These are phyloP conservation scores for Russula ochroleuca DNA, from an alignment of 768 basidiomycete species.

Conservation along the genomic window DNA sequence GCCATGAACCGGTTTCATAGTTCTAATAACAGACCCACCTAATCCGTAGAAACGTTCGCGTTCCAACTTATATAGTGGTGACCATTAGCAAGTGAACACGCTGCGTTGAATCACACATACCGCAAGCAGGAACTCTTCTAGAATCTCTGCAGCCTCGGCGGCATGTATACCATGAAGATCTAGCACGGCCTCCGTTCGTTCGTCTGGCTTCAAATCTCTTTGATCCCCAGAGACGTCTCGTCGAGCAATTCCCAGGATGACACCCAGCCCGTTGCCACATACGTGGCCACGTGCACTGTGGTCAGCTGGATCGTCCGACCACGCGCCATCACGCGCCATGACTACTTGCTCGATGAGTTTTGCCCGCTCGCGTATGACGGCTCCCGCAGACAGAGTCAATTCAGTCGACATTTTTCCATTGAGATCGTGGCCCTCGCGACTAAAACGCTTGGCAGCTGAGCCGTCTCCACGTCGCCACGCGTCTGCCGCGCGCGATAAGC, in stretches of 20 bases:
- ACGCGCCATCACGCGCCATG: conserved; percentile 58
- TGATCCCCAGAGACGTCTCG: conserved; percentile 48
- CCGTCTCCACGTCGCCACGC: conserved; percentile 96
- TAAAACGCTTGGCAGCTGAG: conserved; percentile 91
- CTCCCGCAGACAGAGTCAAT: conserved; percentile 79
- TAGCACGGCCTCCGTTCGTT: conserved; percentile 81
- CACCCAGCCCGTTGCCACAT: conserved; percentile 79
- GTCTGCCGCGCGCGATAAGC: conserved; percentile 90
- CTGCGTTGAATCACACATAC: conserved; percentile 45
- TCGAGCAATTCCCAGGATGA: conserved; percentile 81
- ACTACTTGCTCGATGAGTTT: conserved; percentile 73
- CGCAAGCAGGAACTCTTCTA: conserved; percentile 83
- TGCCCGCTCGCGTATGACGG: conserved; percentile 79
- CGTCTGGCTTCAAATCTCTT: conserved; percentile 64
- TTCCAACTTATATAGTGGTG: conserved; percentile 60
- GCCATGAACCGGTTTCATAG: neutral
- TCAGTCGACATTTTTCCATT: conserved; percentile 88
- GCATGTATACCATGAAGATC: conserved; percentile 94
- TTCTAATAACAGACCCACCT: conserved; percentile 43
- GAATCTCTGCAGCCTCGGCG: conserved; percentile 85
- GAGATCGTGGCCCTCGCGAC: conserved; percentile 87
- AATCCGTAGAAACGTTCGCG: conserved; percentile 84
- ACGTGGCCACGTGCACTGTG: conserved; percentile 65
- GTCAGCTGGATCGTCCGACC: conserved; percentile 85
- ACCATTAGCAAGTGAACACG: neutral